These are phyloP conservation scores for Tetracladium marchalianum DNA, from an alignment of 495 filamentous ascomycete genomes.

Conservation along the genomic window DNA sequence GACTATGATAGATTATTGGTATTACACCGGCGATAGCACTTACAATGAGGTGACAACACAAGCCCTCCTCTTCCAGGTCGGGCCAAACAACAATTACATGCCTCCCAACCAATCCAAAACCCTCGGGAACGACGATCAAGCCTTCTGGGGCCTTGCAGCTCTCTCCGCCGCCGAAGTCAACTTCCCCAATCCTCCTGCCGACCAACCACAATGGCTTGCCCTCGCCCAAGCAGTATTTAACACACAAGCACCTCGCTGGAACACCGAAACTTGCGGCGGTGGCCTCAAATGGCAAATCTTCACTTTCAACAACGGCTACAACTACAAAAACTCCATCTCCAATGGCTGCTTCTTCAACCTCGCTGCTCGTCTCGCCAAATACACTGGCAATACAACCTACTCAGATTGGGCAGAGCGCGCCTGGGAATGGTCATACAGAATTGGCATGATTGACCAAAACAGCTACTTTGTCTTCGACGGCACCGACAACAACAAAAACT, in stretches of 20 bases:
- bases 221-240: conserved; percentile 78
- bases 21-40: conserved; percentile 51
- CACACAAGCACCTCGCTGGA: conserved; percentile 57
- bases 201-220: conserved; percentile 61
- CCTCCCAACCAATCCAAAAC: conserved; percentile 52
- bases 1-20: conserved; percentile 60
- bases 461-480: conserved; percentile 50
- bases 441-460: conserved; percentile 36
- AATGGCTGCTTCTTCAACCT: conserved; percentile 79
- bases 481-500: conserved; percentile 36
- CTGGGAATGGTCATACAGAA: conserved; percentile 52
- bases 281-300: conserved; percentile 77
- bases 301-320: conserved; percentile 63
- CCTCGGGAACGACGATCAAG: conserved; percentile 60
- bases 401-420: conserved; percentile 57
- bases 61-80: conserved; percentile 50
- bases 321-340: conserved; percentile 62
- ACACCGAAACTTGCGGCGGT: conserved; percentile 53
- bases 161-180: conserved; percentile 58
- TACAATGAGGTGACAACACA: conserved; percentile 47
- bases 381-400: conserved; percentile 63
- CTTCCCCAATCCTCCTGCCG: conserved; percentile 45
- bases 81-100: conserved; percentile 47
- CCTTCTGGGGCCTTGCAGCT: conserved; percentile 56
- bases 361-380: conserved; percentile 58